Conservation (phyloP, 352 stramenopile genomes). For the Peronosclerospora sorghi region DNA sequence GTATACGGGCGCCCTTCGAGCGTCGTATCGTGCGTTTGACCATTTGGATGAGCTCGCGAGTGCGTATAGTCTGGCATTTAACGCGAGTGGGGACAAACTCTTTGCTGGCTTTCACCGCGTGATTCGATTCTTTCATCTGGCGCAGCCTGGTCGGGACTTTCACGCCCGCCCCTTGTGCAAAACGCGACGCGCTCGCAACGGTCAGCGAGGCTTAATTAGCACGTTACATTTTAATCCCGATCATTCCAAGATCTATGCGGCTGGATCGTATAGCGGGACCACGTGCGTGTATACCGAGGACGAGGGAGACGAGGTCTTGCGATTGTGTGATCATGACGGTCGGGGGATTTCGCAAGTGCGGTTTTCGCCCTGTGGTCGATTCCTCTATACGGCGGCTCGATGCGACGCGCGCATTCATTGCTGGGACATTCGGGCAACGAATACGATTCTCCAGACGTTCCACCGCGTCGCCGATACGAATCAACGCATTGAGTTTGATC, state of each 20-base stretch:
- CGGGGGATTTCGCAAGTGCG: slow-evolving; percentile 69
- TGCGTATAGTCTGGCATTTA: slow-evolving; percentile 74
- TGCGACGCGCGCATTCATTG: slow-evolving; percentile 64
- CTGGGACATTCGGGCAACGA: slow-evolving; percentile 77
- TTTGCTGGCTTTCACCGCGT: slow-evolving; percentile 81
- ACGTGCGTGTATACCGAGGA: slow-evolving; percentile 83
- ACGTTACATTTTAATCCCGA: slow-evolving; percentile 74
- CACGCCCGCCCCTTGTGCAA: slow-evolving; percentile 38
- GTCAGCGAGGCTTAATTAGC: slow-evolving; percentile 69
- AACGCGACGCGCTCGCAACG: slow-evolving; percentile 50
- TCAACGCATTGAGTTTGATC: slow-evolving; percentile 67
- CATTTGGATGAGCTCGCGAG: slow-evolving; percentile 79
- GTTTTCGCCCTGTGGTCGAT: slow-evolving; percentile 66
- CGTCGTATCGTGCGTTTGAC: slow-evolving; percentile 75
- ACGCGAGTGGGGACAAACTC: slow-evolving; percentile 63
- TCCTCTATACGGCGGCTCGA: slow-evolving; percentile 64
- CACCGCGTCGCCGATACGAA: slow-evolving; percentile 52
- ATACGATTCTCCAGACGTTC: slow-evolving; percentile 54
- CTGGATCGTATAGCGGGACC: slow-evolving; percentile 70
- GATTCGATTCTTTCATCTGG: slow-evolving; percentile 74
- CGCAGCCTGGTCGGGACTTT: slow-evolving; percentile 54
- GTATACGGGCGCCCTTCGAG: slow-evolving; percentile 73
- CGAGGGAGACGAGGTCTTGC: slow-evolving; percentile 45
- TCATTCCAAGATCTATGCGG: slow-evolving; percentile 79
- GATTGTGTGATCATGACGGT: slow-evolving; percentile 57